Evolutionary conservation across 768 basidiomycete genomes (phyloP).

Genomic region (Auriculariales sp.): DNA sequence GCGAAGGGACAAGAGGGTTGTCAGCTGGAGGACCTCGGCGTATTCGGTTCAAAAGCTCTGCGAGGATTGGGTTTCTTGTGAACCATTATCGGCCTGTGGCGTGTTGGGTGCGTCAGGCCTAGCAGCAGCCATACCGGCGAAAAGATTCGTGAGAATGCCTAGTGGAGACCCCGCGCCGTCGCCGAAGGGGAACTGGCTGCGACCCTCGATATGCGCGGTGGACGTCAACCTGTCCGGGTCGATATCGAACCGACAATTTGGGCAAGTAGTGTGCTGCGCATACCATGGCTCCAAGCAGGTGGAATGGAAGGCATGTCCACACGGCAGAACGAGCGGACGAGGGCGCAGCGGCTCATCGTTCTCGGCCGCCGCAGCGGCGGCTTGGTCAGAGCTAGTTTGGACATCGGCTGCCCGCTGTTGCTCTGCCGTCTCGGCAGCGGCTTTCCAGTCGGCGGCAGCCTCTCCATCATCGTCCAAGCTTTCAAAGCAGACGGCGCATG

Average conservation of each 20-base stretch:
- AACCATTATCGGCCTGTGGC: too few relatives aligned
- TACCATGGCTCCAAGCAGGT: conserved; percentile 75
- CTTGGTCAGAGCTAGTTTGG: neutral
- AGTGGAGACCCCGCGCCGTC: too few relatives aligned
- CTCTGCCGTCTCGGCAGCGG: neutral
- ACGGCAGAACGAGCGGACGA: conserved; percentile 52
- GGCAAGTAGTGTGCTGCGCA: conserved; percentile 69
- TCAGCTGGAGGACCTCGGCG: too few relatives aligned
- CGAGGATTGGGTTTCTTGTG: too few relatives aligned
- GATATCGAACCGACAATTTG: conserved; percentile 70
- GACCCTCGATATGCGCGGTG: neutral
- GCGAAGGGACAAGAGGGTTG: too few relatives aligned
- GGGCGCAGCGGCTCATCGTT: neutral
- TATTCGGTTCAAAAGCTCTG: too few relatives aligned
- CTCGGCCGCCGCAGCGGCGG: neutral
- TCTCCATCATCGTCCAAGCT: neutral
- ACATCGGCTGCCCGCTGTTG: neutral
- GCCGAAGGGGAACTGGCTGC: too few relatives aligned
- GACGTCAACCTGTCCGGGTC: conserved; percentile 65
- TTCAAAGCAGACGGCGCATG: neutral
- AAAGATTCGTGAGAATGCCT: too few relatives aligned
- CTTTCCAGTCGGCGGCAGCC: neutral
- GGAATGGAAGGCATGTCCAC: conserved; percentile 71
- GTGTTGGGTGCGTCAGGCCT: too few relatives aligned
- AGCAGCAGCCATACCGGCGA: too few relatives aligned